Evolutionary conservation across 2,329 filamentous ascomycete species (phyloP), one percentile per base, ranked within the genome.

Genomic region (Botrytis pseudocinerea): DNA sequence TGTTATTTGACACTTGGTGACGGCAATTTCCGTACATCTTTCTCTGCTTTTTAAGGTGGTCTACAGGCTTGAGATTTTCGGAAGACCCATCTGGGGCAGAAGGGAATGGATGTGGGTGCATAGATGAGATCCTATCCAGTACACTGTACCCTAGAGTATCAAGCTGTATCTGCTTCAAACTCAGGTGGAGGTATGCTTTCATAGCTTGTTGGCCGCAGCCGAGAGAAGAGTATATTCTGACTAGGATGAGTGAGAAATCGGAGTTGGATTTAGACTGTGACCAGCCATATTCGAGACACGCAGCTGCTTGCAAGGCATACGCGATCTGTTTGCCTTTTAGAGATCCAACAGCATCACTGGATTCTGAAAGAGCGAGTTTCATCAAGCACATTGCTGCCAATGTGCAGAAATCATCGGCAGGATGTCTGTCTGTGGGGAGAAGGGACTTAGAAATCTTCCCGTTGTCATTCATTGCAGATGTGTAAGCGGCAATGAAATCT

Each of bases 151-250:
- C 80, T 66, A 84, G 71, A 3, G 83, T 83, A 74, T 83, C 82
- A 48, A 81, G 78, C 74, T 84, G 83, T 57, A 84, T 80, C 73
- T 83, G 81, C 70, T 84, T 84, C 68, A 83, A 78, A 60, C 78
- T 78, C 35, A 84, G 76, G 59, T 80, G 78, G 60, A 81, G 77
- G 69, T 82, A 83, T 62, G 80, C 76, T 69, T 80, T 78, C 77
- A 82, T 78, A 32, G 82, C 83, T 38, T 82, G 77, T 12, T 80
- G 80, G 16, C 80, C 79, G 73, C 80, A 81, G 8, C 83, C 83
- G 40, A 84, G 75, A 44, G 80, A 79, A 40, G 78, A 75, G 74
- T 83, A 83, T 62, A 83, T 60, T 48, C 82, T 80, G 35, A 82
- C 77, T 10, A 84, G 78, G 18, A 83, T 70, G 32, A 83, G 78